Base-by-base conservation (phyloP, 192 early-diverging fungal genomes). In the Dispira parvispora region DNA sequence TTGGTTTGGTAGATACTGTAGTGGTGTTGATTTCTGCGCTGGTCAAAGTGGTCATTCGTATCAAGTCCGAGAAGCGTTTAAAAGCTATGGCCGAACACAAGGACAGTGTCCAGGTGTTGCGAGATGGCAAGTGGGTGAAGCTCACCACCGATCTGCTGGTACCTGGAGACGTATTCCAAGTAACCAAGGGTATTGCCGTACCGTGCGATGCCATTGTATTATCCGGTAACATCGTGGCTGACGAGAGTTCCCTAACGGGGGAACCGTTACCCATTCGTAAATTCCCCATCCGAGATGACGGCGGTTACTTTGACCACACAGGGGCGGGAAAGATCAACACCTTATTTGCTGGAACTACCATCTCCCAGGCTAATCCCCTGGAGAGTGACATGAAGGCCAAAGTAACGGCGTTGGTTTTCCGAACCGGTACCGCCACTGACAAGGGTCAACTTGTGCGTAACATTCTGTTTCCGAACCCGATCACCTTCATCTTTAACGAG, bases 211-310 rank as follows among this genome's bases (percentile, higher is more conserved):
- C 65, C 42, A 73, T 82, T 0, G 57, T 85, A 21, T 46, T 84
- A 18, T 61, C 65, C 47, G 82, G 82, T 23, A 79, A 78, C 53
- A 71, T 72, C 8, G 75, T 85, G 16, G 79, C 78, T 43, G 82
- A 85, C 64, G 83, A 85, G 63, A 71, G 68, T 43, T 77, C 74
- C 14, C 64, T 85, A 20, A 85, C 83, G 20, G 83, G 77, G 21
- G 83, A 85, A 66, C 76, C 83, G 3, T 65, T 84, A 23, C 83
- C 83, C 2, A 79, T 85, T 32, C 73, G 79, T 46, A 85, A 85
- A 65, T 79, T 82, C 50, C 65, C 81, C 2, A 55, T 82, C 23
- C 72, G 73, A 38, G 69, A 76, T 38, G 68, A 70, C 42, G 42
- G 55, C 0, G 47, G 61, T 12, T 11, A 47, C 50, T 78, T 78